Conservation (phyloP, 768 basidiomycete species). For the Pulveroboletus sp. region DNA sequence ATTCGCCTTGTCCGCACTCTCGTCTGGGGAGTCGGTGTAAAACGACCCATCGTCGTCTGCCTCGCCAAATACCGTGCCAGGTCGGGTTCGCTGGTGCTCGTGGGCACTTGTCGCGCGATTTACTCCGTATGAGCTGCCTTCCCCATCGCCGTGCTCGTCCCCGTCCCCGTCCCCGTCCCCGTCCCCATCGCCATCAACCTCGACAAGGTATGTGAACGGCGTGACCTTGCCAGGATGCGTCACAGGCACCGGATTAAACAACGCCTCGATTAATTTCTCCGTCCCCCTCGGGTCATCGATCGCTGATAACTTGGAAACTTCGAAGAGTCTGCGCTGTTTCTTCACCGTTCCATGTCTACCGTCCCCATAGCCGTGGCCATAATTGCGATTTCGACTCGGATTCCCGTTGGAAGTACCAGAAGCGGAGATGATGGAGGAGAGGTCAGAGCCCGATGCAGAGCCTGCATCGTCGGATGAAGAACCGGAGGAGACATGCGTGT, state of each 20-base stretch:
- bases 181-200: conserved; percentile 23
- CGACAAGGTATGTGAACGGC: conserved; percentile 37
- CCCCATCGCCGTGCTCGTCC: conserved; percentile 15
- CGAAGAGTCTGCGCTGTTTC: conserved; percentile 26
- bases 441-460: conserved; percentile 11
- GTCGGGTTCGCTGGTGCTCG: neutral
- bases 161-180: conserved; percentile 16
- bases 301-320: conserved; percentile 39
- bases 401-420: neutral
- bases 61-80: neutral
- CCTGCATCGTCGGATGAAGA: conserved; percentile 27
- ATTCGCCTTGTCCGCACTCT: neutral
- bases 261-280: conserved; percentile 68
- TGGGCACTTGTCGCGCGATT: neutral
- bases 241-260: conserved; percentile 69
- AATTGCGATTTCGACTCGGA: neutral
- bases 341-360: conserved; percentile 7
- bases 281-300: conserved; percentile 61
- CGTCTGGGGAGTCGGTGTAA: conserved; percentile 22
- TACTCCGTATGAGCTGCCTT: neutral
- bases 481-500: conserved; percentile 19
- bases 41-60: conserved; percentile 18
- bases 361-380: neutral
- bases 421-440: conserved; percentile 20
- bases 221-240: conserved; percentile 22